phyloP scores from a whole-genome alignment of 768 basidiomycete species.

The Albatrellus ellisii region DNA sequence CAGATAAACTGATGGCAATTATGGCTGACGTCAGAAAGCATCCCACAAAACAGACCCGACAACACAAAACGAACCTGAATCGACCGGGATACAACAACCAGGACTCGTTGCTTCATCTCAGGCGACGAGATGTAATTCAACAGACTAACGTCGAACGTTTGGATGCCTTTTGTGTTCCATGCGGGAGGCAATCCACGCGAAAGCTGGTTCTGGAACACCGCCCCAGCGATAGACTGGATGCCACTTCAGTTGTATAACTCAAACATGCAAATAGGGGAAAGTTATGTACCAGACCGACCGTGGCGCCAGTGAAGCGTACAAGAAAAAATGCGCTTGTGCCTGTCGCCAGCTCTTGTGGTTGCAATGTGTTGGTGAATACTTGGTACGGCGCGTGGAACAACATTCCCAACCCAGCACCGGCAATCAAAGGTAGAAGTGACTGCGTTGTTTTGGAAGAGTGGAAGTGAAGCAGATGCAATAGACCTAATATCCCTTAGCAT shows the following conservation, averaged over 20 bases:
- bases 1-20: constrained; percentile 9
- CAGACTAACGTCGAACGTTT: background rate
- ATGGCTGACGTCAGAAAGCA: constrained; percentile 3
- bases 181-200: constrained; percentile 2
- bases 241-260: constrained; percentile 2
- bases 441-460: constrained; percentile 32
- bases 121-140: background rate
- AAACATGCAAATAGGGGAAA: background rate
- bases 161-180: background rate
- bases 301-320: constrained; percentile 78
- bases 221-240: constrained; percentile 58
- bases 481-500: constrained; percentile 32
- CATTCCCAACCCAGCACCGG: constrained; percentile 72
- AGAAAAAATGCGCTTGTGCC: constrained; percentile 83
- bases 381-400: constrained; percentile 81
- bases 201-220: constrained; percentile 33
- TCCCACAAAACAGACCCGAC: constrained; percentile 1
- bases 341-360: constrained; percentile 53
- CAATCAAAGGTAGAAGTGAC: constrained; percentile 48
- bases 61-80: constrained; percentile 8
- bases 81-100: constrained; percentile 4
- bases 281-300: constrained; percentile 56
- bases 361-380: constrained; percentile 55
- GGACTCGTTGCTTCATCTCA: background rate
- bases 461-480: constrained; percentile 51